Percentiles rank a stretch among this genome's conserved stretches.
These are phyloP conservation scores for Leccinum disarticulatum DNA, from an alignment of 768 basidiomycete genomes.

Conservation along the genomic window DNA sequence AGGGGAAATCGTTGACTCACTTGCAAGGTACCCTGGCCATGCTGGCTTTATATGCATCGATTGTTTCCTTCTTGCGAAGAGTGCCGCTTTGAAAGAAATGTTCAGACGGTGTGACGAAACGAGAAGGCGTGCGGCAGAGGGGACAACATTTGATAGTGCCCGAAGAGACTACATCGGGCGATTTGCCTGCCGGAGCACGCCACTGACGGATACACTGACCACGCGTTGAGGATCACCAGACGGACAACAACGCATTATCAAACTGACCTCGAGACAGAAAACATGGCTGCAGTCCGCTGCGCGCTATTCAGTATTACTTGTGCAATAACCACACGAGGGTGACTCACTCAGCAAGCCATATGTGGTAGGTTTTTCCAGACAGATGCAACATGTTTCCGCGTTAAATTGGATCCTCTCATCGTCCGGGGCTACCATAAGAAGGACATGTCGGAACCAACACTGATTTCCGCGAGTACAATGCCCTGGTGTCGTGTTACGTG, in stretches of 20 bases:
- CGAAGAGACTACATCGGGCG: constrained; percentile 49
- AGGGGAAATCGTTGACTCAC: constrained; percentile 36
- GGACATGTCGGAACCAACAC: constrained; percentile 75
- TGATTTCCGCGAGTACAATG: constrained; percentile 66
- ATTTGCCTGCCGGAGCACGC: constrained; percentile 61
- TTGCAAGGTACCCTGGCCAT: constrained; percentile 71
- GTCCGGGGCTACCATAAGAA: constrained; percentile 21
- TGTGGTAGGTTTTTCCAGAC: constrained; percentile 67
- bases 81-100: constrained; percentile 57
- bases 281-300: constrained; percentile 73
- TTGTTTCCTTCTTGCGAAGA: constrained; percentile 48
- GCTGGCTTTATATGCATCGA: constrained; percentile 66
- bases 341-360: constrained; percentile 67
- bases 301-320: constrained; percentile 7
- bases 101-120: constrained; percentile 74
- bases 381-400: constrained; percentile 65
- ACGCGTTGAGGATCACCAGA: constrained; percentile 7
- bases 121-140: constrained; percentile 66
- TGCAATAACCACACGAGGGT: not conserved
- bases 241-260: not conserved
- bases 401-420: constrained; percentile 32
- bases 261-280: constrained; percentile 67
- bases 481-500: constrained; percentile 39
- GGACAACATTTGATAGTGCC: constrained; percentile 76
- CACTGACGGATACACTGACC: constrained; percentile 75